Evolutionary conservation across 1,139 yeast genomes (phyloP).

Genomic region (Magnusiomyces sp.): DNA sequence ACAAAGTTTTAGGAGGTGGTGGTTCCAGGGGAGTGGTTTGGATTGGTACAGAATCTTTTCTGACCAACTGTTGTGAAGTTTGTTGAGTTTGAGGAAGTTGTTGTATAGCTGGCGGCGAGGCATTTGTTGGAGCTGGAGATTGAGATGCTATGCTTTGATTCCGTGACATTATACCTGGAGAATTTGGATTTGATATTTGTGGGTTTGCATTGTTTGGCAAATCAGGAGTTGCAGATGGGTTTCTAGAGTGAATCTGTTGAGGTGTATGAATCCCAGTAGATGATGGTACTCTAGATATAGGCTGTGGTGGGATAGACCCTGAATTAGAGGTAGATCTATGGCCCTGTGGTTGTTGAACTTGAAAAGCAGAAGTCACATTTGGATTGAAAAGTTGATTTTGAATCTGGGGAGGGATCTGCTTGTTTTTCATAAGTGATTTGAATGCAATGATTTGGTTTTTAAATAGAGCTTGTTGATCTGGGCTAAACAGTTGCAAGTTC

Average conservation of each 20-base stretch:
- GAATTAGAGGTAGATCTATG: constrained; percentile 9
- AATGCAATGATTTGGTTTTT: constrained; percentile 65
- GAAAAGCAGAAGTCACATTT: constrained; percentile 2
- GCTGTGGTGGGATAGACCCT: constrained; percentile 1
- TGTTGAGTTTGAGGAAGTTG: constrained; percentile 6
- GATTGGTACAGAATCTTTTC: background rate
- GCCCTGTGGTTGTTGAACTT: background rate
- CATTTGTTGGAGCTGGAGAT: background rate
- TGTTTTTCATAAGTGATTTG: constrained; percentile 61
- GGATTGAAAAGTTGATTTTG: constrained; percentile 31
- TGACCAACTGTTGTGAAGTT: constrained; percentile 14
- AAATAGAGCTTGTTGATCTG: constrained; percentile 45
- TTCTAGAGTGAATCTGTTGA: background rate
- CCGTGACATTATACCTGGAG: background rate
- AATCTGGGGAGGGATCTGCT: constrained; percentile 50
- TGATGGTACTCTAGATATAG: background rate
- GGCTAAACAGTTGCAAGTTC: constrained; percentile 21
- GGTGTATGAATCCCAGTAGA: constrained; percentile 4
- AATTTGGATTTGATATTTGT: background rate
- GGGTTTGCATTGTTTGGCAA: constrained; percentile 7
- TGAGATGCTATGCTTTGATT: background rate
- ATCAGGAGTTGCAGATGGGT: constrained; percentile 29
- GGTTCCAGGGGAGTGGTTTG: background rate
- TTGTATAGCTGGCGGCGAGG: constrained; percentile 2
- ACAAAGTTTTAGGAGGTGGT: constrained; percentile 31